phyloP scores from a whole-genome alignment of 768 basidiomycete genomes.

The Mycena vulgaris region DNA sequence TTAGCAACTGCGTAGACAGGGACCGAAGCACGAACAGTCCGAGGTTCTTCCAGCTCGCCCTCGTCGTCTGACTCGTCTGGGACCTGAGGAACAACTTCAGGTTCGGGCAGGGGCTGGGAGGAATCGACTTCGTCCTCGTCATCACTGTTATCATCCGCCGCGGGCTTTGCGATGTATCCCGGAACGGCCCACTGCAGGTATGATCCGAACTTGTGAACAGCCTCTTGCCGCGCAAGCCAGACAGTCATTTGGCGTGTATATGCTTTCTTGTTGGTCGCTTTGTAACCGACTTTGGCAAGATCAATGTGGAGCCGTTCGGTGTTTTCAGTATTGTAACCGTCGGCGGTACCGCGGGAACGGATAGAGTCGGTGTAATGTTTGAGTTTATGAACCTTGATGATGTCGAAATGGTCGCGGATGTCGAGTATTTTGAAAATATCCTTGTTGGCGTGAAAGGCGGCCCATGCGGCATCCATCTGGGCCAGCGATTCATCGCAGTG shows the following conservation, averaged over 20 bases:
- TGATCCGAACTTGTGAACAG: slow-evolving; percentile 5
- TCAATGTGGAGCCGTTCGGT: slow-evolving; percentile 56
- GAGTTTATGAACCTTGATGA: slow-evolving; percentile 53
- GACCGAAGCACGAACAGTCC: background rate
- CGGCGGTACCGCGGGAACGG: slow-evolving; percentile 39
- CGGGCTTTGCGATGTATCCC: background rate
- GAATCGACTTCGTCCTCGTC: background rate
- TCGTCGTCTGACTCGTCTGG: slow-evolving; percentile 5
- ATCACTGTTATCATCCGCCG: background rate
- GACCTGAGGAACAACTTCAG: too few species aligned
- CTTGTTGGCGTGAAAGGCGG: slow-evolving; percentile 46
- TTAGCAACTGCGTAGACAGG: slow-evolving; percentile 34
- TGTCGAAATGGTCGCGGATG: slow-evolving; percentile 50
- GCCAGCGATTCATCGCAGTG: slow-evolving; percentile 44
- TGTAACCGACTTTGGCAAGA: slow-evolving; percentile 51
- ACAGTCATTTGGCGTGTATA: slow-evolving; percentile 53
- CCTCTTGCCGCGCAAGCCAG: slow-evolving; percentile 52
- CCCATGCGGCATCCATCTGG: slow-evolving; percentile 37
- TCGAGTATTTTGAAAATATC: slow-evolving; percentile 41
- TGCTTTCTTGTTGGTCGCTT: slow-evolving; percentile 43
- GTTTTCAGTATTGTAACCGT: slow-evolving; percentile 49
- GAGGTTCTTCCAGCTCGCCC: background rate
- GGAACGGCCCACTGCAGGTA: slow-evolving; percentile 26
- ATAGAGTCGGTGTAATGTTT: slow-evolving; percentile 47
- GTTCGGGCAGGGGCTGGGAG: too few species aligned